Evolutionary conservation across 179 eudicot species (phyloP).

Genomic region (Nepenthes alata): DNA sequence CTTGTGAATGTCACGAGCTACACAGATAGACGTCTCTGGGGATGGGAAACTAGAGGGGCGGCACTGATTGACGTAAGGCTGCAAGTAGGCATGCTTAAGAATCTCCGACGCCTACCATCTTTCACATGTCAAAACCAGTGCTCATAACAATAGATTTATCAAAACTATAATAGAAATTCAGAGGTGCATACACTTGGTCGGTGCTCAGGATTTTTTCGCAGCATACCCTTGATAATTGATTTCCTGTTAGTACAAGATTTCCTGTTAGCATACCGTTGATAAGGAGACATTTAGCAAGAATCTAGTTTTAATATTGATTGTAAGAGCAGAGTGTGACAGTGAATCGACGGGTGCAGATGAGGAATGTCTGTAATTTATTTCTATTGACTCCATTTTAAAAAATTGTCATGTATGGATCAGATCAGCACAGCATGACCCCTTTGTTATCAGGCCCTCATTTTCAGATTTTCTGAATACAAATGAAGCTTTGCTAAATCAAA

Average conservation of each 20-base stretch:
- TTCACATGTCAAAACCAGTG: not conserved
- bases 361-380: too few species aligned
- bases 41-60: conserved; percentile 35
- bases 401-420: too few species aligned
- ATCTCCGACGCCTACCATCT: conserved; percentile 71
- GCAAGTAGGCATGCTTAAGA: conserved; percentile 84
- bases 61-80: conserved; percentile 70
- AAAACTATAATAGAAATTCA: too few species aligned
- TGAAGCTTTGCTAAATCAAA: too few species aligned
- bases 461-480: too few species aligned
- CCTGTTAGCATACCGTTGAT: not conserved
- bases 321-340: too few species aligned
- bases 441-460: too few species aligned
- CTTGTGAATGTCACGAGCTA: conserved; percentile 41
- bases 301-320: too few species aligned
- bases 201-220: conserved; percentile 91
- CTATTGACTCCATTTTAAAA: too few species aligned
- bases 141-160: not conserved
- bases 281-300: not conserved
- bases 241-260: conserved; percentile 30
- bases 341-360: too few species aligned
- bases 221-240: conserved; percentile 80
- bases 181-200: conserved; percentile 63
- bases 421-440: too few species aligned
- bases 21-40: conserved; percentile 13